Evolutionary conservation across 2,329 filamentous ascomycete species (phyloP).

Genomic region (Calonectria montana): DNA sequence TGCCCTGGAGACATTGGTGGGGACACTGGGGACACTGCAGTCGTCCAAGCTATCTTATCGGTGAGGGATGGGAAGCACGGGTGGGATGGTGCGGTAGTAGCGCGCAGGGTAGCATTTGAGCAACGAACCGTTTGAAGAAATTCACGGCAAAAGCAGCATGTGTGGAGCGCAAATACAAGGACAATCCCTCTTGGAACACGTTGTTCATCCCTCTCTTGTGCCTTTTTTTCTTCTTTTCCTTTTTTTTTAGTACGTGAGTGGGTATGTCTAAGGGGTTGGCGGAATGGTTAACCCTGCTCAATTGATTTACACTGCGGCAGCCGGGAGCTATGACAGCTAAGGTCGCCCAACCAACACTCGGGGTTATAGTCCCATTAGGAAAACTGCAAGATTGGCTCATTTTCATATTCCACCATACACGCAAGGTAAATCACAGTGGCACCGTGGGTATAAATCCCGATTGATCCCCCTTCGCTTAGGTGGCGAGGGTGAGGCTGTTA

Average conservation of each 20-base stretch:
- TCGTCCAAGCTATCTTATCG: slow-evolving; percentile 35
- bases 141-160: neutral
- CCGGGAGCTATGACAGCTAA: neutral
- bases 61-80: slow-evolving; percentile 13
- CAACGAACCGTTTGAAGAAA: neutral
- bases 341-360: slow-evolving; percentile 12
- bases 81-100: slow-evolving; percentile 14
- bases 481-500: neutral
- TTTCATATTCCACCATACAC: neutral
- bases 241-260: neutral
- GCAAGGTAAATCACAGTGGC: neutral
- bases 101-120: slow-evolving; percentile 1
- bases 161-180: neutral
- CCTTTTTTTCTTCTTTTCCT: neutral
- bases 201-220: neutral
- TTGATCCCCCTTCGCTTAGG: slow-evolving; percentile 8
- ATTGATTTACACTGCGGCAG: slow-evolving; percentile 13
- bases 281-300: slow-evolving; percentile 2
- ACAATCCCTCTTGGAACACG: neutral
- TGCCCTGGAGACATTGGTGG: slow-evolving; percentile 35
- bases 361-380: neutral
- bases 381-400: neutral
- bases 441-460: neutral
- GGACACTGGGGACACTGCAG: neutral
- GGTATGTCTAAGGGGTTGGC: neutral